Percentiles rank a stretch among this genome's conserved stretches.
These are phyloP conservation scores for Houttuynia cordata DNA, from an alignment of 164 flowering plant genomes.

Conservation along the genomic window DNA sequence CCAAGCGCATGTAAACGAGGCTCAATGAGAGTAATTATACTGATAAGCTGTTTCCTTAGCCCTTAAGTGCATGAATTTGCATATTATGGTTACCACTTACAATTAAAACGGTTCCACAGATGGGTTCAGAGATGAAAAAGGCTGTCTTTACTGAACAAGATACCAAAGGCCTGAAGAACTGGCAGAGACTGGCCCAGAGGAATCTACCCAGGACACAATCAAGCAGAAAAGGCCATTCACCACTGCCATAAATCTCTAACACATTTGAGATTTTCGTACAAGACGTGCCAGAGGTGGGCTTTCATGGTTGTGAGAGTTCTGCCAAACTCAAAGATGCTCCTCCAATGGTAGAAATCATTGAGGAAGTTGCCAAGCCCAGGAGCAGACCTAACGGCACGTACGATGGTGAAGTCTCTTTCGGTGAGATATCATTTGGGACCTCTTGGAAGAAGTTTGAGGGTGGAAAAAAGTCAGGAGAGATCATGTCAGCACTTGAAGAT, in stretches of 20 bases:
- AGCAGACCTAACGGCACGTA: slow-evolving; percentile 6
- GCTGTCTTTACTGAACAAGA: slow-evolving; percentile 44
- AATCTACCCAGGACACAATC: slow-evolving; percentile 16
- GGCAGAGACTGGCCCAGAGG: slow-evolving; percentile 27
- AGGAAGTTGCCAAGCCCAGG: slow-evolving; percentile 10
- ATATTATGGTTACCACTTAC: no score
- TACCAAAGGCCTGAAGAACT: slow-evolving; percentile 34
- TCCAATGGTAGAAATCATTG: slow-evolving; percentile 3
- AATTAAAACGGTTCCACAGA: slow-evolving; percentile 15
- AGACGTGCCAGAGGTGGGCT: slow-evolving; percentile 6
- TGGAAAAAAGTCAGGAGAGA: slow-evolving; percentile 4
- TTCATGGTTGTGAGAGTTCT: slow-evolving; percentile 3
- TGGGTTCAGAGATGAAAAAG: slow-evolving; percentile 51
- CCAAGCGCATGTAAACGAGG: no score
- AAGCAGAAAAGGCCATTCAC: slow-evolving; percentile 7
- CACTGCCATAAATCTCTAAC: slow-evolving; percentile 6
- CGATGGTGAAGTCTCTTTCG: slow-evolving; percentile 14
- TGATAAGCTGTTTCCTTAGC: no score
- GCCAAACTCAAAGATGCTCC: slow-evolving; percentile 4
- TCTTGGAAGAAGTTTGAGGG: slow-evolving; percentile 20
- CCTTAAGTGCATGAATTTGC: no score
- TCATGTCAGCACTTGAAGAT: background rate
- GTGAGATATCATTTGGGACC: slow-evolving; percentile 34
- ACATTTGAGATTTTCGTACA: slow-evolving; percentile 7
- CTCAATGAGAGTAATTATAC: no score